These are phyloP conservation scores for Candida loeiensis DNA, from an alignment of 805 yeast genomes.

Conservation along the genomic window DNA sequence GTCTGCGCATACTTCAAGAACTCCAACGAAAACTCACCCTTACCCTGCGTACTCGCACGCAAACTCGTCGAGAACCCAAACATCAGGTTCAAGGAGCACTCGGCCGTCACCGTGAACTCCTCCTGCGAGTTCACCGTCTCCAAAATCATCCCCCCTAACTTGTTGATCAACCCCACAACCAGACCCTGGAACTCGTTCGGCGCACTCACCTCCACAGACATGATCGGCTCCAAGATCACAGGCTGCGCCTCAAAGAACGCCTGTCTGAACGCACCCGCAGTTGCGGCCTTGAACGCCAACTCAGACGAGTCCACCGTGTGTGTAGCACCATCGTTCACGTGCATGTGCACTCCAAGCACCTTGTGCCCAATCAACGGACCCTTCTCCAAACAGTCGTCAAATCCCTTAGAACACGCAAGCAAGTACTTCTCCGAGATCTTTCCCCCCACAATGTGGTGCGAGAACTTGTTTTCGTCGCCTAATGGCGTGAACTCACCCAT, in stretches of 20 bases:
- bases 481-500: constrained; percentile 73
- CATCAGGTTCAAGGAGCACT: constrained; percentile 94
- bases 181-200: constrained; percentile 96
- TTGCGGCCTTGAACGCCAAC: constrained; percentile 90
- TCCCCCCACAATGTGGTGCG: constrained; percentile 92
- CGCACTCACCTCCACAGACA: constrained; percentile 89
- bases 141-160: constrained; percentile 84
- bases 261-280: constrained; percentile 86
- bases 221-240: constrained; percentile 90
- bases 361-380: constrained; percentile 96
- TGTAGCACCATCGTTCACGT: constrained; percentile 93
- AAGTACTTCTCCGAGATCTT: constrained; percentile 93
- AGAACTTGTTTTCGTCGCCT: constrained; percentile 69
- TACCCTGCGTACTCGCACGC: constrained; percentile 97
- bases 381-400: constrained; percentile 89
- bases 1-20: constrained; percentile 91
- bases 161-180: constrained; percentile 87
- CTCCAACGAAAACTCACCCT: constrained; percentile 95
- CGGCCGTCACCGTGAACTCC: constrained; percentile 90
- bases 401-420: constrained; percentile 92
- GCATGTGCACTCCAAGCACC: constrained; percentile 90
- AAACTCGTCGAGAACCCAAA: constrained; percentile 94
- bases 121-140: constrained; percentile 94
- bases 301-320: constrained; percentile 98
- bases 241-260: constrained; percentile 85